Evolutionary conservation across 2,329 filamentous ascomycete genomes (phyloP), one percentile per base, ranked within the genome.

Genomic region (Pyrenochaeta sp.): DNA sequence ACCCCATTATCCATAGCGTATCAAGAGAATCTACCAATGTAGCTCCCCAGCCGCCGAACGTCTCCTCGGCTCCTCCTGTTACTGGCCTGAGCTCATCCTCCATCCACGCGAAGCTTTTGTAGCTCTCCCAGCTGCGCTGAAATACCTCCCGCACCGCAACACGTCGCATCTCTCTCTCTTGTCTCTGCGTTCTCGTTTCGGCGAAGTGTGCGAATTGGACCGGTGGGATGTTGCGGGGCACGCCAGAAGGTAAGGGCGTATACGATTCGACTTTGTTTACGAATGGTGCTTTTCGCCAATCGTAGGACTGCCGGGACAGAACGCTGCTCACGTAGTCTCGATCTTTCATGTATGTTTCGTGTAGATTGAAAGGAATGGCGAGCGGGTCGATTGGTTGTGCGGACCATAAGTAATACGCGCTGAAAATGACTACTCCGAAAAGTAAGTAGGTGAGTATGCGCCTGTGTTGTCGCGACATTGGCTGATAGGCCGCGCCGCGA

Each of bases 21-120:
- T 77, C 76, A 17, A 77, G 59, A 17, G 71, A 70, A 50, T 77
- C 75, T 9, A 79, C 73, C 18, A 78, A 47, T 15, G 69, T 77
- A 7, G 75, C 76, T 15, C 70, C 74, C 76, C 76, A 79, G 22
- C 75, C 76, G 5, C 76, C 75, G 50, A 77, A 78, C 5, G 67
- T 64, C 49, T 76, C 64, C n/a, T 62, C 60, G 2, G 55, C 60
- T 17, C 60, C 51, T 6, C 72, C 74, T 20, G 65, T 67, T 2
- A 77, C 48, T 3, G 76, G 76, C 20, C 58, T 63, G 9, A 79
- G 63, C 58, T 79, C 77, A 48, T 79, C 77, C 35, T 72, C 63
- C 49, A 70, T 67, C 75, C 75, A 79, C 7, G 77, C 75, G 45
- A 68, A 61, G 23, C 66, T 41, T 39, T 64, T 69, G 58, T 79